A percentile compares a stretch with the other conserved stretches of the same genome.
Conservation (phyloP, 805 yeast species). For the Metschnikowia arizonensis region DNA sequence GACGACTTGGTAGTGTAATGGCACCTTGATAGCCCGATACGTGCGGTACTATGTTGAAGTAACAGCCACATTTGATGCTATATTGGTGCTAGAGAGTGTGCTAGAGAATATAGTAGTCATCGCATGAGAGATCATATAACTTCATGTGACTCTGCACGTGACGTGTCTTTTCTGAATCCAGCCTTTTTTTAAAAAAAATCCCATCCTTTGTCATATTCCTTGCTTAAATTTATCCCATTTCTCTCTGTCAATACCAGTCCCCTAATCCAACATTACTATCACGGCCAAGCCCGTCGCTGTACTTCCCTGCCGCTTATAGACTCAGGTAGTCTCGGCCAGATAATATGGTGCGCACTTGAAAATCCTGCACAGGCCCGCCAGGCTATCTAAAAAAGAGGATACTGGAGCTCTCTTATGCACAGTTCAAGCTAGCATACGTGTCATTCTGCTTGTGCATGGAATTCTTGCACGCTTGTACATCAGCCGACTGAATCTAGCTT, state of each 20-base stretch:
- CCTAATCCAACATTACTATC: too few species aligned
- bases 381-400: constrained; percentile 6
- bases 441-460: neutral
- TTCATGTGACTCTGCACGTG: too few species aligned
- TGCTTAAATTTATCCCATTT: too few species aligned
- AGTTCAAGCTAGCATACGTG: constrained; percentile 1
- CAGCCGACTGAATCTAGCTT: neutral
- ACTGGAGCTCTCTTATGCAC: constrained; percentile 3
- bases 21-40: neutral
- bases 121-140: too few species aligned
- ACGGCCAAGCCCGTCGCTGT: too few species aligned
- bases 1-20: constrained; percentile 1
- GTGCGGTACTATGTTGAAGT: neutral
- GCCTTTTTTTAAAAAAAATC: too few species aligned
- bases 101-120: too few species aligned
- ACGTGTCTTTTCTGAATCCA: too few species aligned
- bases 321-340: neutral
- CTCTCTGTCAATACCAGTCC: too few species aligned
- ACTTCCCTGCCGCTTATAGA: neutral
- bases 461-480: neutral
- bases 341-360: constrained; percentile 1
- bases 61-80: neutral
- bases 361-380: neutral
- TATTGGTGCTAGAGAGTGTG: too few species aligned
- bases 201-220: too few species aligned